Evolutionary conservation across 106 monocot genomes (phyloP), one percentile per base, ranked within the genome.

Genomic region (Allium cepa): DNA sequence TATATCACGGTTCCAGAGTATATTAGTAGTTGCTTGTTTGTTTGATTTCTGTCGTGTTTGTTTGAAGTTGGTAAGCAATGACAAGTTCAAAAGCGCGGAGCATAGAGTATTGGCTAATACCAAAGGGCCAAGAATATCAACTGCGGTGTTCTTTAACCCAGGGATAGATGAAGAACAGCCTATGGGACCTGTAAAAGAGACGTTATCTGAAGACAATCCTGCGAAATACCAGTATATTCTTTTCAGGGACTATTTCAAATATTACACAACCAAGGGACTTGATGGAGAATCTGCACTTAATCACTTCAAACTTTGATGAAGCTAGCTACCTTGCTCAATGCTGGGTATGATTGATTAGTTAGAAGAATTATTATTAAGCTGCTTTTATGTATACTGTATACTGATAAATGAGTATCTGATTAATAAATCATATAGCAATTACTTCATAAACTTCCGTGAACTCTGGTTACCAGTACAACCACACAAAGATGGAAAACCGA

Each of bases 81-180:
- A 87, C 69, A 83, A 70, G 60, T 80, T 83, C 14, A 80, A 46
- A 17, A 87, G 87, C 12, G 77, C 73, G n/a, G 86, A 83, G 71
- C 87, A 87, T 50, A 56, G 87, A 10, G 87, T 87, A 45, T 14
- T 78, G 5, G 80, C 84, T 7, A 81, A 49, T 28, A 53, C n/a
- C 9, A 17, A n/a, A 16, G 67, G 70, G 16, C 69, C 81, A 5
- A 81, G 88, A 27, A 56, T 84, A 53, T 88, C 88, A 0, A 73
- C 81, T 0, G 81, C 84, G 0, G 76, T 75, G 58, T 67, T 67
- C 67, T 67, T 67, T 26, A 67, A 53, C 18, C 67, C 67, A 3
- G 52, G 67, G 3, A 53, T 27, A 3, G 52, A 52, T 46, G 68
- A 56, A 46, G 46, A 56, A n/a, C 28, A 13, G 13, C 68, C 28